Conservation (phyloP, 805 yeast genomes). For the Pichia gijzeniarum region DNA sequence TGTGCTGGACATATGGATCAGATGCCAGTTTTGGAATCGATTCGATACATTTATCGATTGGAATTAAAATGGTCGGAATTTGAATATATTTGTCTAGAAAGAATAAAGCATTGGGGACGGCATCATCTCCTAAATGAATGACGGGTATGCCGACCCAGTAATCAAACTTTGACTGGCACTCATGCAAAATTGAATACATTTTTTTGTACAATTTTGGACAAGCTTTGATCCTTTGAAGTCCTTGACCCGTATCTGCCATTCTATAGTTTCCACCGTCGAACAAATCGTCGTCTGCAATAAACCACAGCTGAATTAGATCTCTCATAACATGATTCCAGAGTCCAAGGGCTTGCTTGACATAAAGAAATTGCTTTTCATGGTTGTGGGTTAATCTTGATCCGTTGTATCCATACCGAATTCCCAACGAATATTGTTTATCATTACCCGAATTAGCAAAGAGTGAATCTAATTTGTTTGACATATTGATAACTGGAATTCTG, state of each 20-base stretch:
- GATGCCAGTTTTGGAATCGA: conserved; percentile 46
- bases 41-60: conserved; percentile 54
- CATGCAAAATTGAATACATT: conserved; percentile 63
- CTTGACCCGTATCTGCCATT: conserved; percentile 72
- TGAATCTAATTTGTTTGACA: conserved; percentile 47
- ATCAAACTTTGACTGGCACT: conserved; percentile 55
- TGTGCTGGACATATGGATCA: conserved; percentile 42
- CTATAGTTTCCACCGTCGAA: conserved; percentile 50
- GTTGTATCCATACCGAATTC: conserved; percentile 56
- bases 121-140: conserved; percentile 75
- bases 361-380: conserved; percentile 66
- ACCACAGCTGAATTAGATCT: conserved; percentile 75
- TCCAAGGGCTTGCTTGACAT: conserved; percentile 67
- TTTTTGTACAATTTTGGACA: conserved; percentile 64
- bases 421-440: conserved; percentile 38
- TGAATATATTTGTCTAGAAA: conserved; percentile 76
- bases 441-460: conserved; percentile 33
- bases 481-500: conserved; percentile 58
- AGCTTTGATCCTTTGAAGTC: conserved; percentile 67
- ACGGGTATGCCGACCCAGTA: conserved; percentile 78
- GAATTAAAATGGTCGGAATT: conserved; percentile 70
- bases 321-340: conserved; percentile 74
- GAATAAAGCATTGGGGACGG: conserved; percentile 77
- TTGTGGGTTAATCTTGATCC: conserved; percentile 72
- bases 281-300: conserved; percentile 66